Conservation (phyloP, 345 rosid species). For the Eucalyptus erythrocorys region DNA sequence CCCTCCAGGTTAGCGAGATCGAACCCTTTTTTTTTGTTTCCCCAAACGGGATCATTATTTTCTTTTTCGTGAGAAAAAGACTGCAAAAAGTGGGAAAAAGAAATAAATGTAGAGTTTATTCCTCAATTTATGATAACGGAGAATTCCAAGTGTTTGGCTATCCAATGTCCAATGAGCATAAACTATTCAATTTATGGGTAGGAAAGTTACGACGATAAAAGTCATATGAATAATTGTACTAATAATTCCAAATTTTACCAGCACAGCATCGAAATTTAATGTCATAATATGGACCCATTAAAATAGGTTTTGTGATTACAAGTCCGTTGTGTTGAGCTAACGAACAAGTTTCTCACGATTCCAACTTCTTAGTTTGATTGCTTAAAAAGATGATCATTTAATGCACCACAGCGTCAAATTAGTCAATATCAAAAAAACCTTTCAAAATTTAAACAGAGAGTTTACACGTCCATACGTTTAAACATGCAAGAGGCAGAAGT, state of each 20-base stretch:
- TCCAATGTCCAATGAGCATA: background rate
- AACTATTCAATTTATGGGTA: rapidly evolving
- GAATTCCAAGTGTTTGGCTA: background rate
- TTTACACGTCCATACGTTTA: background rate
- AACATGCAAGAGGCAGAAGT: background rate
- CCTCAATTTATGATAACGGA: background rate
- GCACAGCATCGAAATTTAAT: background rate
- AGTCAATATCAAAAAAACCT: background rate
- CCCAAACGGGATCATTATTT: background rate
- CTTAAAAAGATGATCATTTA: background rate
- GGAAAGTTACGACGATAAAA: rapidly evolving
- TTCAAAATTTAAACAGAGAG: background rate
- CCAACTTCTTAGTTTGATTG: background rate
- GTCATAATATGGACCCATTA: rapidly evolving
- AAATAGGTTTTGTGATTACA: background rate
- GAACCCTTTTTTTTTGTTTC: background rate
- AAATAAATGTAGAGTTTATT: background rate
- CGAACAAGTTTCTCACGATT: background rate
- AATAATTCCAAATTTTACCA: background rate
- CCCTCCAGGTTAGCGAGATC: background rate
- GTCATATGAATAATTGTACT: rapidly evolving
- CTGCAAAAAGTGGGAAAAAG: background rate
- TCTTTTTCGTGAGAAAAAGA: background rate
- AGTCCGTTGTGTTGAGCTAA: rapidly evolving
- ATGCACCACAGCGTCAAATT: too few relatives aligned